phyloP scores from a whole-genome alignment of 305 asterid species.

The Coffea humblotiana region DNA sequence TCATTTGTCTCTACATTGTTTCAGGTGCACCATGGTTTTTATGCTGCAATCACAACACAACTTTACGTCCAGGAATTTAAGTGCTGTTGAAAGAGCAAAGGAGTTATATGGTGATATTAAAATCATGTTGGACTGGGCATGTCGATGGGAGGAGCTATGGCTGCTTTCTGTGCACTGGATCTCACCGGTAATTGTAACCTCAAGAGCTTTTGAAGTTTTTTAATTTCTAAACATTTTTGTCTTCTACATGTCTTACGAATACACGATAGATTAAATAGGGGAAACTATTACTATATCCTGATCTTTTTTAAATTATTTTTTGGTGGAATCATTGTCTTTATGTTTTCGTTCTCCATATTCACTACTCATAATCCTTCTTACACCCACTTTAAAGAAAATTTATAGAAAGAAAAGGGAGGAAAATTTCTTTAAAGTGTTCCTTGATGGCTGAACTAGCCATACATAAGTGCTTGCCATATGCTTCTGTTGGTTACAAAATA shows the following conservation, averaged over 20 bases:
- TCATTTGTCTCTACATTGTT: slow-evolving; percentile 23
- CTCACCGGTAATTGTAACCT: slow-evolving; percentile 49
- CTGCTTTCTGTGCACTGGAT: slow-evolving; percentile 93
- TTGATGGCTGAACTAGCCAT: neutral
- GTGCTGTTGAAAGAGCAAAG: slow-evolving; percentile 57
- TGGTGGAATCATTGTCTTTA: neutral
- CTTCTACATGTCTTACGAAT: neutral
- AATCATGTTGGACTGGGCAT: slow-evolving; percentile 85
- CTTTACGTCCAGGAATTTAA: slow-evolving; percentile 76
- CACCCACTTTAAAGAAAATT: neutral
- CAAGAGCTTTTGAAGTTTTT: neutral
- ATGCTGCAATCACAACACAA: slow-evolving; percentile 83
- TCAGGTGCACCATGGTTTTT: slow-evolving; percentile 99
- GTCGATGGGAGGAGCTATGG: slow-evolving; percentile 99
- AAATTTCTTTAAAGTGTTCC: neutral
- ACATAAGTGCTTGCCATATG: no score
- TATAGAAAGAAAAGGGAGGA: neutral
- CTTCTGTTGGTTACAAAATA: neutral
- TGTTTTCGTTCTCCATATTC: neutral
- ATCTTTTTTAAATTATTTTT: neutral
- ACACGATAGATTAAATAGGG: neutral
- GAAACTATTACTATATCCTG: neutral
- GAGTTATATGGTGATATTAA: slow-evolving; percentile 59
- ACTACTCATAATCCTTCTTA: neutral
- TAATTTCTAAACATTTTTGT: neutral